Evolutionary conservation across 192 early-diverging fungal species (phyloP), one percentile per base, ranked within the genome.

Genomic region (Thamnidium elegans): DNA sequence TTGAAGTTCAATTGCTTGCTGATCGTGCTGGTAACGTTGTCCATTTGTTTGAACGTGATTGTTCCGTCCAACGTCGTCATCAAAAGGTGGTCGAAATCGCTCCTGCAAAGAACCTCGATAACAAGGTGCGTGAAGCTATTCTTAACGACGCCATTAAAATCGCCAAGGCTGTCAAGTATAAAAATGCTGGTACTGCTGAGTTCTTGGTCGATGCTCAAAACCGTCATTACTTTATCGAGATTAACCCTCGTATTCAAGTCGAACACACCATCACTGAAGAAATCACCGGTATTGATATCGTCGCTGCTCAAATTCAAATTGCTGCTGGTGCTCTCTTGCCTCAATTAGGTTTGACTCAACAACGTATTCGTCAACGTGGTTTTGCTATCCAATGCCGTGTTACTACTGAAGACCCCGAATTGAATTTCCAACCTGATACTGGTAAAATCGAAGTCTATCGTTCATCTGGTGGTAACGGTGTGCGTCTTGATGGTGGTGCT

Each of bases 241-340:
- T 97, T 69, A 97, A 99, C 74, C 94, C 96, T 52, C 87, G 96
- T 78, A 92, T 98, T 60, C 96, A 99, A 79, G 96, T 99, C 26
- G 96, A 99, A 79, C 96, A 99, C 77, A 93, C 93, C 34, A 93
- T 97, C 44, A 97, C 96, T 52, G 96, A 99, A 80, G 93, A 96
- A 78, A 87, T 97, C 55, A 96, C 95, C 15, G 96, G 96, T 30
- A 84, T 99, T 46, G 95, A 99, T 72, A 84, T 99, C 56, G 90
- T 97, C 32, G 86, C 92, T 61, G 83, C 92, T 46, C 96, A 98
- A 73, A 91, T 98, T 67, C 91, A 95, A 72, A 94, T 98, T 63
- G 96, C 96, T 21, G 89, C 92, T 0, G 96, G 96, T 54, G 85
- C 84, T 55, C 69, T 88, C 10, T 79, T 98, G 50, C 77, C 85